Conservation (phyloP, 2,329 filamentous ascomycete genomes). For the Ampelomyces quisqualis region DNA sequence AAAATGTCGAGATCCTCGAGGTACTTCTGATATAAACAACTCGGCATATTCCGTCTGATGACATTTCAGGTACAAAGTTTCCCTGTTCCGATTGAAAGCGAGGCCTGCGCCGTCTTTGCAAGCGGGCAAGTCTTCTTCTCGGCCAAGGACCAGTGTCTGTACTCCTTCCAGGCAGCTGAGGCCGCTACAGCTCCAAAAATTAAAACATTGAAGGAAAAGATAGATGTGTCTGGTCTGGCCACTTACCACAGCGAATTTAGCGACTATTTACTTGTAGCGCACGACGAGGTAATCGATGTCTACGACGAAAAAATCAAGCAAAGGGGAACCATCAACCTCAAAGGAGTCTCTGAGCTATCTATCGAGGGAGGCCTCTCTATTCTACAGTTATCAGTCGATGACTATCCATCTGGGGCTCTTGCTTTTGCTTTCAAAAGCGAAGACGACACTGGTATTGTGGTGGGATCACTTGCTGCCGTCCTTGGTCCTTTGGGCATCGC, state of each 20-base stretch:
- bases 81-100: constrained; percentile 28
- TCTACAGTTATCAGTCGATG: constrained; percentile 16
- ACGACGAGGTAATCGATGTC: constrained; percentile 26
- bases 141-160: constrained; percentile 27
- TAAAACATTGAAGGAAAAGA: constrained; percentile 14
- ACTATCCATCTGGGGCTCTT: constrained; percentile 20
- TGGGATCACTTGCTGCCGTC: constrained; percentile 21
- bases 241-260: constrained; percentile 18
- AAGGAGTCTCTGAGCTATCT: constrained; percentile 27
- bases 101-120: constrained; percentile 24
- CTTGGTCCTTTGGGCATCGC: constrained; percentile 19
- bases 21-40: constrained; percentile 7
- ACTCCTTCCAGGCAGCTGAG: constrained; percentile 34
- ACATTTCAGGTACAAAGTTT: constrained; percentile 30
- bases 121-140: constrained; percentile 31
- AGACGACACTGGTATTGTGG: constrained; percentile 24
- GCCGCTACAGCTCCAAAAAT: constrained; percentile 19
- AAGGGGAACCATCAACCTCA: constrained; percentile 19
- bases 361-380: constrained; percentile 32
- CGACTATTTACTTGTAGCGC: constrained; percentile 29
- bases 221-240: constrained; percentile 26
- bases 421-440: constrained; percentile 33
- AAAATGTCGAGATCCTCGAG: constrained; percentile 27
- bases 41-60: constrained; percentile 1
- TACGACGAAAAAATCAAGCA: constrained; percentile 19